Evolutionary conservation across 805 yeast species (phyloP), one percentile per base, ranked within the genome.

Genomic region (Kluyveromyces starmeri): DNA sequence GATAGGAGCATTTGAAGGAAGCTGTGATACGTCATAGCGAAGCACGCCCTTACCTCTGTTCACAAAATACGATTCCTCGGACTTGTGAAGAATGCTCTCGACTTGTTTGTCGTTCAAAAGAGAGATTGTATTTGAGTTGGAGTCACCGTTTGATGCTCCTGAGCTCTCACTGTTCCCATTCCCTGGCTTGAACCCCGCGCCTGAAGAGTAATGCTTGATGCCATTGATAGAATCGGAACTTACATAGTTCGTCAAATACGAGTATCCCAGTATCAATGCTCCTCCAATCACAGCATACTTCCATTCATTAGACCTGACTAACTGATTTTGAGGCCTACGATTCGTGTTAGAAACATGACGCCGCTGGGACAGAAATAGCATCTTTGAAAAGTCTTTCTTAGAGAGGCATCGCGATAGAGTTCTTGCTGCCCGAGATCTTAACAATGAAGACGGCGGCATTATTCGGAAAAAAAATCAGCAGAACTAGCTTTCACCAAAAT

Each of bases 1-100:
- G 43, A 88, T 84, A 8, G 97, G 97, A 35, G 81, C 76, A 56
- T 92, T 92, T 28, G 94, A 80, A 7, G 96, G 82, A 34, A 92
- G 62, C 59, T 92, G 98, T 24, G 92, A 72, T 18, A 85, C 71
- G 55, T 92, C 98, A 52, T 86, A 89, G 38, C 98, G 68, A 8
- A 75, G 56, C 13, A 92, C 89, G 14, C 97, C 97, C 41, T 81
- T 78, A 9, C 89, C 88, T 39, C 96, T 69, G 45, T 82, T 78
- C 14, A 89, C 89, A 21, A 63, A 55, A 49, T 78, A 83, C 42
- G 89, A 76, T 56, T 88, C 92, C 53, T 89, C 95, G 44, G 67
- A 65, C 45, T 76, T 75, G 39, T 88, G 71, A 43, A 88, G 65
- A 40, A 73, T 70, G 20, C 67, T 61, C 30, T 85, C 71, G 7